Base-by-base conservation (phyloP, 1,284 basidiomycete species). In the Ganoderma lucidum region DNA sequence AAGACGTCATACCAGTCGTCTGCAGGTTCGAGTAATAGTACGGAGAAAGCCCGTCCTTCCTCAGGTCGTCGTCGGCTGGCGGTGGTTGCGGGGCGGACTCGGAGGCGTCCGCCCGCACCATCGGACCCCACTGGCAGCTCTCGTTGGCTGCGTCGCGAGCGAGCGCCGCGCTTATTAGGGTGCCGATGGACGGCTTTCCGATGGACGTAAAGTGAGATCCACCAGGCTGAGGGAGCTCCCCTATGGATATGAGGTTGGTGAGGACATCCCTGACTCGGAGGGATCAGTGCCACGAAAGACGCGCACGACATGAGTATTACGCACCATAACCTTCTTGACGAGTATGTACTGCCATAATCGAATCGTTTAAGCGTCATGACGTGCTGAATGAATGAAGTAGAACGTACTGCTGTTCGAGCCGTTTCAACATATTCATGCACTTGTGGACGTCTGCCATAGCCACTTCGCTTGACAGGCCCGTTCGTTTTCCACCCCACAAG, bases 401-500 rank as follows among this genome's bases (percentile, higher is more conserved):
- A 19, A 66, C 71, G 28, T 74, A 90, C 76, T 83, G 80, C 32
- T 81, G 76, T 75, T 93, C 91, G 55, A 85, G 82, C 10, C 77
- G 77, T 63, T 85, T 83, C 41, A 93, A 78, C 14, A 87, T 86
- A 19, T 85, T 80, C 81, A 93, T 87, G 74, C 92, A 92, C 72
- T 88, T 90, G 70, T 89, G 83, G 28, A 95, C 90, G 73, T 94
- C 92, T 45, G 81, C 81, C 83, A 93, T 87, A 60, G 85, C 84
- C 0, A 86, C 81, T 67, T 92, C 88, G 0, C 80, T 81, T 3
- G 82, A 80, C 39, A 86, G 77, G 0, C 88, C 87, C n/a, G 87
- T 85, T 62, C 86, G 84, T 75, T 87, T 89, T 6, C 88, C 88
- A 4, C 89, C 89, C 87, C 93, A 95, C n/a, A 94, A 88, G 73